These are phyloP conservation scores for Theileria luwenshuni DNA, from an alignment of 169 alveolate species.

Conservation along the genomic window DNA sequence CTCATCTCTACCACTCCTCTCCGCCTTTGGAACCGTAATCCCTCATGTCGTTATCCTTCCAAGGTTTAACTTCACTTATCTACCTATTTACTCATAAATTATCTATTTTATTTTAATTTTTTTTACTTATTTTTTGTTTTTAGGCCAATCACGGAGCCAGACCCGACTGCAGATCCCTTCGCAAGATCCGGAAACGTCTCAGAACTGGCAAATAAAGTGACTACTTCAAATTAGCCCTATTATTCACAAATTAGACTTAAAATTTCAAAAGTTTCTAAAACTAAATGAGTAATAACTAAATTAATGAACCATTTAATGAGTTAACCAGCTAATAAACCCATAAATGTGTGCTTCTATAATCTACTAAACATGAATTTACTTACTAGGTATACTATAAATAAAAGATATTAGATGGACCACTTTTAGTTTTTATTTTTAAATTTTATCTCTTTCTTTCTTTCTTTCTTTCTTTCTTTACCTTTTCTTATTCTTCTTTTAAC, in stretches of 20 bases:
- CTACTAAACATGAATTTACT: background rate
- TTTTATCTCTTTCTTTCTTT: no score
- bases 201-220: conserved; percentile 65
- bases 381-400: background rate
- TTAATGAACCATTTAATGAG: no score
- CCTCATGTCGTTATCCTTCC: conserved; percentile 57
- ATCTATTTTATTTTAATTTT: background rate
- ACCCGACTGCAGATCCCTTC: conserved; percentile 61
- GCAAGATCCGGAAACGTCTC: conserved; percentile 62
- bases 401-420: background rate
- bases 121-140: background rate
- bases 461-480: no score
- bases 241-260: no score
- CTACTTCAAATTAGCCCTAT: no score
- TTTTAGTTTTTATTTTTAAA: background rate
- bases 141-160: conserved; percentile 69
- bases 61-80: conserved; percentile 33
- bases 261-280: no score
- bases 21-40: conserved; percentile 61
- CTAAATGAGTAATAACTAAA: no score
- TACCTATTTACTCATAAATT: background rate
- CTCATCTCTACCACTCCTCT: conserved; percentile 20
- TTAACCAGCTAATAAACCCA: no score
- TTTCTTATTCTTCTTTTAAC: background rate
- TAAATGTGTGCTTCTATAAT: no score